Base-by-base conservation (phyloP, 306 rosid species). In the Coriaria nepalensis region DNA sequence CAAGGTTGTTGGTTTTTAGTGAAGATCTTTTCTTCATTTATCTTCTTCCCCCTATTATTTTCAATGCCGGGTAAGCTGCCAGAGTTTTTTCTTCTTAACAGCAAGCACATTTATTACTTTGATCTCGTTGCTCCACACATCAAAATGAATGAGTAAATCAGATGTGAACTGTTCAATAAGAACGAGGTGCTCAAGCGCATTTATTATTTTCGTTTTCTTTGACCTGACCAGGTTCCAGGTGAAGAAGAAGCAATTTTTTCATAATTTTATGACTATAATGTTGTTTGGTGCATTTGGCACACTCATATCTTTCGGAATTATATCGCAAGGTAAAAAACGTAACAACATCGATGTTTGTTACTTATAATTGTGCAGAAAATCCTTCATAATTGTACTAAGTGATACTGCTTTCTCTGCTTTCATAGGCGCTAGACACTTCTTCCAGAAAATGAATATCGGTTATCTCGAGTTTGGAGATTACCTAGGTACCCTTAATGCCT, bases 1-100 rank as follows among this genome's bases (percentile, higher is more conserved):
- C 98, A 10, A 95, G 66, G 66, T 71, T 92, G 43, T 64, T 92
- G 32, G 73, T 67, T 6, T 92, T 92, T 47, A 79, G 87, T 42
- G 87, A 82, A 77, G 96, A 85, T 64, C 94, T 92, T 68, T 92
- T 92, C 87, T 92, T 92, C 34, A 85, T 79, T 60, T 92, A 85
- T 68, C 93, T 92, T 67, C 96, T 92, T 34, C 98, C 98, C 10
- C 98, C 98, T 2, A 92, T 92, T 61, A 92, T 92, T 59, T 92
- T 92, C 81, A 92, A 92, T 57, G 98, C 98, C 15, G 98, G 98
- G 96, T 92, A 41, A 46, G 80, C 53, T 51, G n/a, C n/a, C 11
- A 6, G 2, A 43, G 4, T 61, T 43, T 45, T 51, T 13, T 13
- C 55, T 8, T 13, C 33, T n/a, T n/a, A n/a, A n/a, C n/a, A n/a